These are phyloP conservation scores for Sanchytrium tribonematis DNA, from an alignment of 371 early-diverging fungal genomes.

Conservation along the genomic window DNA sequence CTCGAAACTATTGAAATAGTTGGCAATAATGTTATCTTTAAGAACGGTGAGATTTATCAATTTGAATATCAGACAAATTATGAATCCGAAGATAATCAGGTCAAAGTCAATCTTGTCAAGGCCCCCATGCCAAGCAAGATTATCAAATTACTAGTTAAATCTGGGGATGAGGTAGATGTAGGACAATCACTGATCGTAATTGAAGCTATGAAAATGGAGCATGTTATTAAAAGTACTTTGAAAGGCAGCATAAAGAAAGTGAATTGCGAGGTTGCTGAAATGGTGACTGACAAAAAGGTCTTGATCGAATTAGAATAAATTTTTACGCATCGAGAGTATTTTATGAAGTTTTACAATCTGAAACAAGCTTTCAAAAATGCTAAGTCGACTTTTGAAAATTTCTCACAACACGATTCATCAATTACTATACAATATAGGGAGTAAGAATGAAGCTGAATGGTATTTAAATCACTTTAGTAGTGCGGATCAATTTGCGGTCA, in stretches of 20 bases:
- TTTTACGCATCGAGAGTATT: no score
- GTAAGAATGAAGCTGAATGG: constrained; percentile 84
- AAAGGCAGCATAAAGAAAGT: constrained; percentile 52
- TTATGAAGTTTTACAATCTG: no score
- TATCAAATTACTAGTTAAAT: constrained; percentile 46
- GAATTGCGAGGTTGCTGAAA: constrained; percentile 32
- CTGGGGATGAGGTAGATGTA: constrained; percentile 49
- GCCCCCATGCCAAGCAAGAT: constrained; percentile 85
- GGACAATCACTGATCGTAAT: constrained; percentile 63
- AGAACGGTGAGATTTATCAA: no score
- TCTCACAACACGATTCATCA: constrained; percentile 41
- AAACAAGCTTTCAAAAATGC: no score
- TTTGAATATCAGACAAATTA: no score
- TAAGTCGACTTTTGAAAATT: neutral
- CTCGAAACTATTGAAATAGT: no score
- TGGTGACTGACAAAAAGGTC: constrained; percentile 61
- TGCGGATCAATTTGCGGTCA: constrained; percentile 89
- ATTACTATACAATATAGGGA: constrained; percentile 89
- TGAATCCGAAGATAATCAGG: no score
- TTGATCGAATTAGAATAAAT: constrained; percentile 38
- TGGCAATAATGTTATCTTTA: no score
- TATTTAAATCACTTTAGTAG: constrained; percentile 78
- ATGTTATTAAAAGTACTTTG: constrained; percentile 49
- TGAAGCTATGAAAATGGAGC: constrained; percentile 97
- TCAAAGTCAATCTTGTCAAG: no score